A percentile compares a stretch with the other conserved stretches of the same genome.
These are phyloP conservation scores for Fusarium sp. DNA, from an alignment of 2,329 filamentous ascomycete species.

Conservation along the genomic window DNA sequence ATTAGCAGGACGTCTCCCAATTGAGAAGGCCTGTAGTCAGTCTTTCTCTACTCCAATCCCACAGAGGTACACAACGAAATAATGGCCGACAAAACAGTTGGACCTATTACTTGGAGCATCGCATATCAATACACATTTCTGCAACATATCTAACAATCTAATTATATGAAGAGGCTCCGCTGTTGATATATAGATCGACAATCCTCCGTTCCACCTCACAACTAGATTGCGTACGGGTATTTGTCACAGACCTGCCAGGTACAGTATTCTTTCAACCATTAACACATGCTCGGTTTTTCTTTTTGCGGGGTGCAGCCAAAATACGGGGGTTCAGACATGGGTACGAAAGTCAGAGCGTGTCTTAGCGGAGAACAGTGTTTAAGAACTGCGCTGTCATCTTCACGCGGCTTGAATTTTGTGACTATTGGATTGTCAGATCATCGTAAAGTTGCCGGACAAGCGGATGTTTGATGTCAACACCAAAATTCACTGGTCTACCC, in stretches of 20 bases:
- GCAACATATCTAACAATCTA: not conserved
- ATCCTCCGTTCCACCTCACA: too few species aligned
- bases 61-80: conserved; percentile 1
- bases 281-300: conserved; percentile 18
- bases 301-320: conserved; percentile 35
- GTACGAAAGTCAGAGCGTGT: conserved; percentile 5
- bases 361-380: conserved; percentile 11
- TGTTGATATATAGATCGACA: not conserved
- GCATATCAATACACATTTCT: not conserved
- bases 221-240: not conserved
- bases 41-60: not conserved
- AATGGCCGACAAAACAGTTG: not conserved
- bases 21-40: conserved; percentile 4
- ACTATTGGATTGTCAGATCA: conserved; percentile 8
- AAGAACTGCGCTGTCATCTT: conserved; percentile 15
- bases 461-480: conserved; percentile 6
- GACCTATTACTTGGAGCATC: not conserved
- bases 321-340: conserved; percentile 22
- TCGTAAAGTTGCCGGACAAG: not conserved
- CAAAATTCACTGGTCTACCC: not conserved
- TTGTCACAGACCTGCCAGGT: not conserved
- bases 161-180: not conserved
- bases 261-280: not conserved
- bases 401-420: conserved; percentile 3
- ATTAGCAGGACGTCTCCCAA: conserved; percentile 14